Percentiles rank a stretch among this genome's conserved stretches.
Conservation (phyloP, 2,329 filamentous ascomycete species). For the Magnaporthiopsis rhizophila region DNA sequence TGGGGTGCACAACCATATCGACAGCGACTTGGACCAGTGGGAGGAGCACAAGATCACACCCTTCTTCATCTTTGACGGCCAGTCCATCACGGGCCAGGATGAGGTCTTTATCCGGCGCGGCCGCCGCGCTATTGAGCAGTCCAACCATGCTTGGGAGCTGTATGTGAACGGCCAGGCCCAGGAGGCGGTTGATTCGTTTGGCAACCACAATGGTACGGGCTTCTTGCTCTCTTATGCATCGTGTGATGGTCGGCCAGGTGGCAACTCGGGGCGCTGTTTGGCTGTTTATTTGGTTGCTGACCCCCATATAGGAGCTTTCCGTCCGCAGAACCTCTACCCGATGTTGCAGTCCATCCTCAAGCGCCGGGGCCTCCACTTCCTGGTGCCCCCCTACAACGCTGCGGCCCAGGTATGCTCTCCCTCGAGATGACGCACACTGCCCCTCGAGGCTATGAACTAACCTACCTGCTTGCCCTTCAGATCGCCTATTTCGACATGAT, state of each 20-base stretch:
- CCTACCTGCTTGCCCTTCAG: constrained; percentile 30
- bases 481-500: constrained; percentile 69
- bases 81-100: constrained; percentile 70
- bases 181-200: constrained; percentile 79
- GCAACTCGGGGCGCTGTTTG: constrained; percentile 5
- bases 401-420: constrained; percentile 63
- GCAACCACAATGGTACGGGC: constrained; percentile 59
- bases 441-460: neutral
- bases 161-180: constrained; percentile 77
- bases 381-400: constrained; percentile 81
- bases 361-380: constrained; percentile 61
- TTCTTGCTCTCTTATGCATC: constrained; percentile 10
- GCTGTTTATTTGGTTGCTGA: constrained; percentile 11
- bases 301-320: constrained; percentile 53
- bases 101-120: constrained; percentile 58
- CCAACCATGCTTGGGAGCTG: constrained; percentile 74
- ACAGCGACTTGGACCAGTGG: constrained; percentile 68
- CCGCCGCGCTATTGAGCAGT: constrained; percentile 58
- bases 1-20: constrained; percentile 66
- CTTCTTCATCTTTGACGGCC: constrained; percentile 86
- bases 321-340: constrained; percentile 64
- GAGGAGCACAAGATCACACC: constrained; percentile 63
- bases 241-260: neutral
- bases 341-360: constrained; percentile 68
- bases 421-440: neutral